Base-by-base conservation (phyloP, 345 rosid species). In the Theobroma cacao region DNA sequence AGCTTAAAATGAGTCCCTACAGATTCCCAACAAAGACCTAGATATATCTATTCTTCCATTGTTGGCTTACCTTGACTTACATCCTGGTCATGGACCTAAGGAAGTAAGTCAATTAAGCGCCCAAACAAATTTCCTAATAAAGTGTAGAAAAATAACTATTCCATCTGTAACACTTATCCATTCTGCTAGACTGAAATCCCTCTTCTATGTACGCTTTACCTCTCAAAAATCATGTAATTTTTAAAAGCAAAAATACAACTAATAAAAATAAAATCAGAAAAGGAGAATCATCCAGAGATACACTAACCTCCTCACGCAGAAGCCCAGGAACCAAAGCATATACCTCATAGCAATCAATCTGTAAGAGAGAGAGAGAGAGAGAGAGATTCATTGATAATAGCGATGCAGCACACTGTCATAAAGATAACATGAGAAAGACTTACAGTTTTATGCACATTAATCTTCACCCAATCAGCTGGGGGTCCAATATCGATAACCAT, bases 391-490 rank as follows among this genome's bases (percentile, higher is more conserved):
- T 50, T 3, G 28, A 50, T 31, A 31, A 18, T 2, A 5, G 31
- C 11, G 28, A 33, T 5, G 33, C 58, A 55, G 22, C 22, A 18
- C 26, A 38, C 38, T 68, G 34, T 34, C 61, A 41, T 55, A 69
- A 18, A 56, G 80, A 75, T 31, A 31, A 64, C 69, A 11, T 8
- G 30, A 77, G 80, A 80, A 75, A 75, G 75, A 72, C 91, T 80
- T 79, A 91, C 94, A 72, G 80, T 80, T 80, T 85, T 89, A 60
- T 84, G 86, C 71, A 91, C 94, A 13, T 87, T 89, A 75, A 89
- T 80, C 88, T 91, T 91, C 81, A 91, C 92, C 94, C 92, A 91
- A 71, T 91, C 91, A 53, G 94, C 94, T 33, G 92, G 91, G 38
- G 88, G 90, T 43, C 94, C 94, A 75, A 85, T 72, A 80, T 89